Percentiles rank a stretch among this genome's conserved stretches.
These are phyloP conservation scores for Alternaria sp. DNA, from an alignment of 2,329 filamentous ascomycete species.

Conservation along the genomic window DNA sequence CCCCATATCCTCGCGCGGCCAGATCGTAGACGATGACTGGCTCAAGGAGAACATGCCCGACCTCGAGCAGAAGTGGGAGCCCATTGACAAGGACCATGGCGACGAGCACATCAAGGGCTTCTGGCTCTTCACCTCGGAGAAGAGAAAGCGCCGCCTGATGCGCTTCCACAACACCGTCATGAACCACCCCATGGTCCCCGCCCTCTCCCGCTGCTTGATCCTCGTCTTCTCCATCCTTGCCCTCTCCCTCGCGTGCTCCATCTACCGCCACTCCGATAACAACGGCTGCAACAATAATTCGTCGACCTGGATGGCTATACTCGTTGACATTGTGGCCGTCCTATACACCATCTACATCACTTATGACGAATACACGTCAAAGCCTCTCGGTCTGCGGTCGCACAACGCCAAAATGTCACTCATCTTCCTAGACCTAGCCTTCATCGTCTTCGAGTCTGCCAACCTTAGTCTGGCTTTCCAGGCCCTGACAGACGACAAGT, in stretches of 20 bases:
- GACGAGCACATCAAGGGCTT: constrained; percentile 59
- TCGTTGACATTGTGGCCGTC: constrained; percentile 87
- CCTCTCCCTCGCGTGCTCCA: constrained; percentile 77
- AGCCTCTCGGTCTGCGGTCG: constrained; percentile 85
- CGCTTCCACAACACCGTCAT: constrained; percentile 74
- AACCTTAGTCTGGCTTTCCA: constrained; percentile 91
- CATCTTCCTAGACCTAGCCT: constrained; percentile 90
- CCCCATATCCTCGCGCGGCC: constrained; percentile 41
- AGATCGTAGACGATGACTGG: constrained; percentile 55
- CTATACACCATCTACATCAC: constrained; percentile 94
- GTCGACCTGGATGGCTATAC: constrained; percentile 86
- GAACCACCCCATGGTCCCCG: constrained; percentile 83
- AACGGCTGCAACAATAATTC: constrained; percentile 54
- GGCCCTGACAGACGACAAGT: constrained; percentile 71
- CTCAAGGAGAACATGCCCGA: constrained; percentile 60
- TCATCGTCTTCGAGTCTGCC: constrained; percentile 96
- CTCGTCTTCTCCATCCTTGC: constrained; percentile 84
- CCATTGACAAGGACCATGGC: constrained; percentile 61
- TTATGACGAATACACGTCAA: constrained; percentile 94
- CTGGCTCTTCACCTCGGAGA: constrained; percentile 57
- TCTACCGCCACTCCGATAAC: constrained; percentile 64
- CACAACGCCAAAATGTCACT: constrained; percentile 87
- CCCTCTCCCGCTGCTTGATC: constrained; percentile 82
- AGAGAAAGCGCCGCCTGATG: constrained; percentile 63
- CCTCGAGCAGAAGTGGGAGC: constrained; percentile 61